Base-by-base conservation (phyloP, 371 early-diverging fungal genomes). In the Mortierella sp. region DNA sequence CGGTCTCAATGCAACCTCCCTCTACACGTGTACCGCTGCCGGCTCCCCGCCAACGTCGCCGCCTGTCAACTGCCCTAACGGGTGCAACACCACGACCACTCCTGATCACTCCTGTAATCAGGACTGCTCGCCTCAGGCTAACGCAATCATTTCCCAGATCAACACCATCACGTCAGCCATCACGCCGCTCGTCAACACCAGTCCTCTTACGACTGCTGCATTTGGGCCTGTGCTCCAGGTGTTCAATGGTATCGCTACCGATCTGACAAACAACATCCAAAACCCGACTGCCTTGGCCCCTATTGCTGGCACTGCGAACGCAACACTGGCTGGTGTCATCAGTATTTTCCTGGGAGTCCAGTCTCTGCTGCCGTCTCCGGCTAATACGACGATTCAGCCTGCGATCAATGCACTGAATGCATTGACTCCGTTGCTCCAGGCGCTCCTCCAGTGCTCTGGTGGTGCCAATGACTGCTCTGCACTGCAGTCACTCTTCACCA, bases 61-160 rank as follows among this genome's bases (percentile, higher is more conserved):
- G n/a, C 26, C 1, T 3, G 6, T 37, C 26, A 19, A 42, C 5
- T 60, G 60, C 60, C 11, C 49, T 23, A 23, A 8, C n/a, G 50
- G 59, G 14, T 50, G 50, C 30, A 54, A 34, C 11, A 34, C 34
- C 34, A 34, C 34, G 7, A 34, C 34, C 34, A 34, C 34, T 34
- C 34, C 21, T 32, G 61, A 53, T 34, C 54, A 55, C 55, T 37
- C 39, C 15, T 63, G 63, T 42, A 17, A 28, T 2, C 30, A 48
- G 31, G 49, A 24, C 6, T 56, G 56, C 47, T n/a, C 9, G 17
- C 21, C 26, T 4, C 47, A 46, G 23, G 32, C 30, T 17, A 9
- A 7, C 31, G 31, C 11, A 9, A 39, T 30, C 24, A 34, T 24
- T 21, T 5, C 17, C 15, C 14, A 21, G 6, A 19, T 31, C 46